phyloP scores from a whole-genome alignment of 805 yeast species.

The Lachancea mirantina region DNA sequence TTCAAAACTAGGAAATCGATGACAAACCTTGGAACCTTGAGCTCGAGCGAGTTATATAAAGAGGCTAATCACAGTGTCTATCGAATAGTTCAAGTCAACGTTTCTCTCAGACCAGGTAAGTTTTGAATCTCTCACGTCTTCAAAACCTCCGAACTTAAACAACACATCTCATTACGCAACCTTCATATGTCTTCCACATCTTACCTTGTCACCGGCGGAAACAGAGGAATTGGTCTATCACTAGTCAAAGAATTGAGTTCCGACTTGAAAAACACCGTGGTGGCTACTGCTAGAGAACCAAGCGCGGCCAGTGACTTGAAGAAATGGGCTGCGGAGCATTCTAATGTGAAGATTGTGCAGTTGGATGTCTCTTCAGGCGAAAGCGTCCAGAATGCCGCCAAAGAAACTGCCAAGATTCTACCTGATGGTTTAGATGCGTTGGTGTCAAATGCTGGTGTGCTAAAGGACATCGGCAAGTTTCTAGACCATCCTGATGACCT shows the following conservation, averaged over 20 bases:
- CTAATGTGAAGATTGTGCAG: slow-evolving; percentile 1
- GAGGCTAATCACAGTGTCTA: background rate
- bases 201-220: slow-evolving; percentile 33
- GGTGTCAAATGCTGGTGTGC: slow-evolving; percentile 1
- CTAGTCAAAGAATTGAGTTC: slow-evolving; percentile 24
- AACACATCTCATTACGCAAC: background rate
- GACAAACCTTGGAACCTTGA: background rate
- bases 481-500: slow-evolving; percentile 1
- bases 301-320: slow-evolving; percentile 1
- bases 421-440: slow-evolving; percentile 1
- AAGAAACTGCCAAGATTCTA: background rate
- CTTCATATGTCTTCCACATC: slow-evolving; percentile 3
- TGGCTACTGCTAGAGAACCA: slow-evolving; percentile 14
- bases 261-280: slow-evolving; percentile 10
- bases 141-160: background rate
- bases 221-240: slow-evolving; percentile 33
- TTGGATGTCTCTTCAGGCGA: slow-evolving; percentile 1
- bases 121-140: slow-evolving; percentile 1
- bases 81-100: background rate
- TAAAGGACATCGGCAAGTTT: background rate
- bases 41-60: background rate
- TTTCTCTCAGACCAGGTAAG: background rate
- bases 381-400: slow-evolving; percentile 1
- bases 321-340: background rate
- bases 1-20: background rate